A percentile compares a stretch with the other conserved stretches of the same genome.
Evolutionary conservation across 176 grass and related monocot genomes (phyloP).

Genomic region (Musa troglodytarum): DNA sequence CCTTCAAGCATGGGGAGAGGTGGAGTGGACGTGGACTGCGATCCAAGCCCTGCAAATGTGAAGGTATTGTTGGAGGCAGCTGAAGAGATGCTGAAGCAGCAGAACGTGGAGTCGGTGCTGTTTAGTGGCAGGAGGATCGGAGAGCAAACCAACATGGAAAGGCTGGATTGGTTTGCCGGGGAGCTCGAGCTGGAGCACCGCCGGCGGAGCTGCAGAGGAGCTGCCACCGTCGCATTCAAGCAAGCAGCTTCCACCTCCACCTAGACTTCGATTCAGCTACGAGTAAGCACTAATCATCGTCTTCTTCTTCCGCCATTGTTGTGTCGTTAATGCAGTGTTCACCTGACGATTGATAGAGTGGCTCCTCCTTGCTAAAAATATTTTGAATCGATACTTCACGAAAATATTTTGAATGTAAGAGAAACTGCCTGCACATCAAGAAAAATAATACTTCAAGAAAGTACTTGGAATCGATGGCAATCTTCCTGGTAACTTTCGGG

Average conservation of each 20-base stretch:
- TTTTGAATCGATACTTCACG: too few relatives aligned
- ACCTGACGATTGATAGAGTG: too few relatives aligned
- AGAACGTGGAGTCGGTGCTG: slow-evolving; percentile 78
- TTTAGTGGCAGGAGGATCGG: slow-evolving; percentile 68
- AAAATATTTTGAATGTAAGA: too few relatives aligned
- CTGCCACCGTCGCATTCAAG: neutral
- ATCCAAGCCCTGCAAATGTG: slow-evolving; percentile 41
- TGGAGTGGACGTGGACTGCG: slow-evolving; percentile 41
- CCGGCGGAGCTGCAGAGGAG: slow-evolving; percentile 54
- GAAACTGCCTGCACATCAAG: too few relatives aligned
- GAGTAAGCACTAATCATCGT: too few relatives aligned
- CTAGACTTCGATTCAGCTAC: too few relatives aligned
- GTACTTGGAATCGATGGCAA: too few relatives aligned
- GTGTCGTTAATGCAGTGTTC: too few relatives aligned
- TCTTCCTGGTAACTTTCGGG: too few relatives aligned
- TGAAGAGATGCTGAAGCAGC: slow-evolving; percentile 79
- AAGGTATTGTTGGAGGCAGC: slow-evolving; percentile 43
- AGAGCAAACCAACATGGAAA: slow-evolving; percentile 78
- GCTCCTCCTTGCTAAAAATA: too few relatives aligned
- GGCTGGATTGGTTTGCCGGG: neutral
- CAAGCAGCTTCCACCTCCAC: slow-evolving; percentile 10
- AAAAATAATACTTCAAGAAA: too few relatives aligned
- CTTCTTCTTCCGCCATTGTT: too few relatives aligned
- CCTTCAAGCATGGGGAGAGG: slow-evolving; percentile 36
- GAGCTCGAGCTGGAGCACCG: slow-evolving; percentile 37